Evolutionary conservation across 192 early-diverging fungal species (phyloP).

Genomic region (Coemansia sp.): DNA sequence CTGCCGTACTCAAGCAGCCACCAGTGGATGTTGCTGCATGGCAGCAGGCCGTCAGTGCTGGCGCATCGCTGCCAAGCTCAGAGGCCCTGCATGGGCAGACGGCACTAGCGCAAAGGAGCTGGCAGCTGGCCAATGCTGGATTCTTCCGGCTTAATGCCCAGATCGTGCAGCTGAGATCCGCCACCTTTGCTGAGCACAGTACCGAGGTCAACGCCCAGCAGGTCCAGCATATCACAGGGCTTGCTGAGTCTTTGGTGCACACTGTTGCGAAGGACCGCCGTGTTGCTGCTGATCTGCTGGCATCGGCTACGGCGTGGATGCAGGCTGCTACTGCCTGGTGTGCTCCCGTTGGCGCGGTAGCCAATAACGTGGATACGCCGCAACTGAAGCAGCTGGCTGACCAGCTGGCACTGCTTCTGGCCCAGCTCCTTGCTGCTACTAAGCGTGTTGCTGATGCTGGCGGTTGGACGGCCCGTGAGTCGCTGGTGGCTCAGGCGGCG

Average conservation of each 20-base stretch:
- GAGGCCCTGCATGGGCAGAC: constrained; percentile 3
- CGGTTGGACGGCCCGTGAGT: constrained; percentile 16
- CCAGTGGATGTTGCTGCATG: constrained; percentile 28
- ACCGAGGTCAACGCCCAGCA: constrained; percentile 36
- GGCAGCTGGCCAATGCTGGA: constrained; percentile 29
- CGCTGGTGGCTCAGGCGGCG: constrained; percentile 3
- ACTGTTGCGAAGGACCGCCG: constrained; percentile 24
- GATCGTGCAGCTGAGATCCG: constrained; percentile 36
- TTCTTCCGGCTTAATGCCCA: constrained; percentile 39
- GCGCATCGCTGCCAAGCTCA: background rate
- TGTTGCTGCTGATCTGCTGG: constrained; percentile 23
- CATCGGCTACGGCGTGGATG: constrained; percentile 30
- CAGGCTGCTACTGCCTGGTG: constrained; percentile 8
- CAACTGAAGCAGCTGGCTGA: constrained; percentile 25
- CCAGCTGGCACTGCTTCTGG: constrained; percentile 8
- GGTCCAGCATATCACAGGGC: constrained; percentile 20
- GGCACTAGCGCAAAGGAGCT: constrained; percentile 5
- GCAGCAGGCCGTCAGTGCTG: constrained; percentile 3
- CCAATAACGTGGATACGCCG: background rate
- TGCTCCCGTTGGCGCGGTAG: background rate
- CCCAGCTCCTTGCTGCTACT: constrained; percentile 20
- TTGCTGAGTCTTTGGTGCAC: constrained; percentile 29
- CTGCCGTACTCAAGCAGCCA: constrained; percentile 13
- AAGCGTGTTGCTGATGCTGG: constrained; percentile 17
- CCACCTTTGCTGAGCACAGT: constrained; percentile 34